phyloP scores from a whole-genome alignment of 2,329 filamentous ascomycete genomes.

The Pleoardoris graminearum region DNA sequence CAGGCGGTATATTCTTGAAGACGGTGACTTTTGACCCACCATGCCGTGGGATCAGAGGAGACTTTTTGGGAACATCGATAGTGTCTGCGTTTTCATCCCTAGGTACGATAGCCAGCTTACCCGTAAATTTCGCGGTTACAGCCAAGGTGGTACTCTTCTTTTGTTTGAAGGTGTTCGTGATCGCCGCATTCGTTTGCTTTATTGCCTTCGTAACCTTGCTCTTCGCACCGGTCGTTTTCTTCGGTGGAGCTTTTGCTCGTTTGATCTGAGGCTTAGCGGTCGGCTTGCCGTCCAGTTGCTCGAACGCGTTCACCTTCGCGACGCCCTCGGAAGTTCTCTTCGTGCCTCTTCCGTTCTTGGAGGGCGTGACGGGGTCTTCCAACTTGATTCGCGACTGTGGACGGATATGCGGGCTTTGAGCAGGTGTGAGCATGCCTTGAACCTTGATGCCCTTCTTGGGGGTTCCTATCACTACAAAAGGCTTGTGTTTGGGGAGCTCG shows the following conservation, averaged over 20 bases:
- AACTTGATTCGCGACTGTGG: constrained; percentile 26
- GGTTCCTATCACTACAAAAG: constrained; percentile 39
- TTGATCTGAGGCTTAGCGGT: constrained; percentile 29
- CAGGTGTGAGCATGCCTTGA: constrained; percentile 42
- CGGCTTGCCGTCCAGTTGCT: constrained; percentile 21
- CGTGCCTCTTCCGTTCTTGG: constrained; percentile 39
- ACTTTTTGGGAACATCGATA: constrained; percentile 16
- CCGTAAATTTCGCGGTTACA: constrained; percentile 14
- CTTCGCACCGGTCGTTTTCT: constrained; percentile 34
- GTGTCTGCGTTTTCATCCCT: constrained; percentile 20
- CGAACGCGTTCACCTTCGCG: constrained; percentile 22
- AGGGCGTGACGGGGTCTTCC: constrained; percentile 34
- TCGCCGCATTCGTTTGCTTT: constrained; percentile 26
- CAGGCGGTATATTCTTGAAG: constrained; percentile 32
- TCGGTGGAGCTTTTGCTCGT: constrained; percentile 29
- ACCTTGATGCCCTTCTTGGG: constrained; percentile 38
- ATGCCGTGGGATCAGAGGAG: constrained; percentile 24
- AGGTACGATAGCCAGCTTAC: constrained; percentile 11
- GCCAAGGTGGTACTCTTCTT: constrained; percentile 25
- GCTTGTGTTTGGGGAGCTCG: constrained; percentile 35
- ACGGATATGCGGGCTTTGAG: constrained; percentile 40
- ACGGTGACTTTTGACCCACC: constrained; percentile 24
- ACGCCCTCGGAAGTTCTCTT: constrained; percentile 35
- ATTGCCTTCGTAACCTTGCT: constrained; percentile 31
- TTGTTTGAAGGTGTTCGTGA: constrained; percentile 37